Evolutionary conservation across 495 filamentous ascomycete genomes (phyloP).

Genomic region (Aspergillus haitiensis): DNA sequence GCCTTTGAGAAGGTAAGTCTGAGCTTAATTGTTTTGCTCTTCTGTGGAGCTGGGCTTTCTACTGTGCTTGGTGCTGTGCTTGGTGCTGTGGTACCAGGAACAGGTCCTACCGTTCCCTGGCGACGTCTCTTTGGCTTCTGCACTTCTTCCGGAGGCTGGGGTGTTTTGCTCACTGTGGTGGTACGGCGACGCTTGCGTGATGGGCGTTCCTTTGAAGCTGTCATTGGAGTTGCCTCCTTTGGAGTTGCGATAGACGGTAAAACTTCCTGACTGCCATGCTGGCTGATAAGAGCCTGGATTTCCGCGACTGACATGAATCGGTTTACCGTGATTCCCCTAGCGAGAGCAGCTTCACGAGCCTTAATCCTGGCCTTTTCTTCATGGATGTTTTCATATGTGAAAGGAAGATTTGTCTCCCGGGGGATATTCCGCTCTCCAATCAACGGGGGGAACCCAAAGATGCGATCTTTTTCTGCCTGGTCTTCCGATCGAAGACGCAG

Average conservation of each 20-base stretch:
- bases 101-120: conserved; percentile 4
- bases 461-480: conserved; percentile 32
- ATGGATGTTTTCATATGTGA: conserved; percentile 23
- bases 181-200: conserved; percentile 24
- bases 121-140: conserved; percentile 21
- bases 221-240: neutral
- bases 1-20: conserved; percentile 13
- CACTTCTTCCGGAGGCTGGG: neutral
- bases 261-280: conserved; percentile 13
- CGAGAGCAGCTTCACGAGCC: conserved; percentile 23
- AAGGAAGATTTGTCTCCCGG: conserved; percentile 10
- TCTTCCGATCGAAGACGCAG: conserved; percentile 30
- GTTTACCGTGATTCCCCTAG: conserved; percentile 19
- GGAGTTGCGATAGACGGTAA: neutral
- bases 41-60: conserved; percentile 8
- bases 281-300: conserved; percentile 20
- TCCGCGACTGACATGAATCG: conserved; percentile 19
- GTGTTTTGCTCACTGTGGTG: neutral
- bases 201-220: conserved; percentile 5
- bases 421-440: conserved; percentile 44
- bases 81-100: neutral
- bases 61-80: neutral
- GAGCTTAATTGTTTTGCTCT: conserved; percentile 13
- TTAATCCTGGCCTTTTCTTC: conserved; percentile 25
- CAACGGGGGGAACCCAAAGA: conserved; percentile 43